Evolutionary conservation across 305 asterid species (phyloP).

Genomic region (Fraxinus platypoda): DNA sequence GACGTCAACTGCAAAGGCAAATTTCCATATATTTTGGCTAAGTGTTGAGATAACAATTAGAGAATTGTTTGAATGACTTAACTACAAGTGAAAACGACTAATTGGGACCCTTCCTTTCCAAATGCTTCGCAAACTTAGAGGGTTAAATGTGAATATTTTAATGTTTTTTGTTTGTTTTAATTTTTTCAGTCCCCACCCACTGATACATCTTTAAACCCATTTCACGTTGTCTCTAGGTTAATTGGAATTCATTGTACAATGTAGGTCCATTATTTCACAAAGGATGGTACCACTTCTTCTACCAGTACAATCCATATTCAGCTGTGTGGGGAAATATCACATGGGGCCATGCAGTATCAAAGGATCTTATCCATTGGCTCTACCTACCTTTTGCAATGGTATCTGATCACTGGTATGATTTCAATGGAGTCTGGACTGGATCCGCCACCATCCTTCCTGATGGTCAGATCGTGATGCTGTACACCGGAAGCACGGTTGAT

Average conservation of each 20-base stretch:
- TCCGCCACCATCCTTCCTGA: conserved; percentile 35
- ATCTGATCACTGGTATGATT: conserved; percentile 31
- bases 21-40: not conserved
- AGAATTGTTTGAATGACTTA: not conserved
- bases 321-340: conserved; percentile 37
- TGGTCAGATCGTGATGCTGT: conserved; percentile 28
- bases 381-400: conserved; percentile 33
- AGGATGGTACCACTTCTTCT: conserved; percentile 37
- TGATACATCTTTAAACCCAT: not conserved
- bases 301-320: conserved; percentile 37
- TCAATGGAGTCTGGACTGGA: conserved; percentile 37
- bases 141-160: not conserved
- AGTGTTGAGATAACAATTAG: not conserved
- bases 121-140: not conserved
- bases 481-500: conserved; percentile 27
- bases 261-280: conserved; percentile 32
- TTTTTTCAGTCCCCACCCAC: not conserved
- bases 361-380: conserved; percentile 32
- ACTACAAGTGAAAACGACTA: not conserved
- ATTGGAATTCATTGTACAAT: not conserved
- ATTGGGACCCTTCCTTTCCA: not conserved
- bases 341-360: conserved; percentile 42
- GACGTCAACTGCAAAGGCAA: no score
- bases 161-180: not conserved
- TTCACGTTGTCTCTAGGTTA: not conserved